These are phyloP conservation scores for Auricularia sp. DNA, from an alignment of 768 basidiomycete genomes.

Conservation along the genomic window DNA sequence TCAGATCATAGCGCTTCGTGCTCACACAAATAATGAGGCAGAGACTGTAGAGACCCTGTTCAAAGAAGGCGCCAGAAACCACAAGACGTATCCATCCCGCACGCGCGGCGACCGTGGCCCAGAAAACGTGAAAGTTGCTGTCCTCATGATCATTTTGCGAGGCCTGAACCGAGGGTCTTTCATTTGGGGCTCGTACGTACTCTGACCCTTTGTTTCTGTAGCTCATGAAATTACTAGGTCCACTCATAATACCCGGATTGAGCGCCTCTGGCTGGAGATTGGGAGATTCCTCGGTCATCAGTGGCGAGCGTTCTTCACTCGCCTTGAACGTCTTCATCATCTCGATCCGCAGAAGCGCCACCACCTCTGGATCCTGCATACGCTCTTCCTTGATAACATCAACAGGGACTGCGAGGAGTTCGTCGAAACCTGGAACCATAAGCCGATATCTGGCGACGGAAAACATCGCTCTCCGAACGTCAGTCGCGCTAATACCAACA, in stretches of 20 bases:
- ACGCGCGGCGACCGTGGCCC: slow-evolving; percentile 20
- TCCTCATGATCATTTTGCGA: slow-evolving; percentile 15
- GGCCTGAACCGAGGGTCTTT: slow-evolving; percentile 17
- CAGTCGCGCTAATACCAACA: neutral
- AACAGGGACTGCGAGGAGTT: slow-evolving; percentile 13
- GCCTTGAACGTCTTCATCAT: slow-evolving; percentile 8
- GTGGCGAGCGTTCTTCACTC: no score
- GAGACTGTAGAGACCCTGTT: slow-evolving; percentile 14
- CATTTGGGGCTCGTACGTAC: slow-evolving; percentile 17
- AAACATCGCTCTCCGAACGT: slow-evolving; percentile 18
- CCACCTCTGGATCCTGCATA: slow-evolving; percentile 13
- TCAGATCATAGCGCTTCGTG: slow-evolving; percentile 8
- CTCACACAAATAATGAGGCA: slow-evolving; percentile 13
- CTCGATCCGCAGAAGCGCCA: slow-evolving; percentile 7
- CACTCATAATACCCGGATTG: slow-evolving; percentile 19
- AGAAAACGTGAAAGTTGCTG: slow-evolving; percentile 20
- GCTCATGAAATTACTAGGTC: slow-evolving; percentile 9
- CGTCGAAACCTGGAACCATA: slow-evolving; percentile 12
- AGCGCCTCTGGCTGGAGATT: slow-evolving; percentile 18
- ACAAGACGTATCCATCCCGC: slow-evolving; percentile 15
- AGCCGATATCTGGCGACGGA: slow-evolving; percentile 11
- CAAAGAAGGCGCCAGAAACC: slow-evolving; percentile 2
- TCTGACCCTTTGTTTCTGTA: neutral
- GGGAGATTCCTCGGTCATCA: neutral
- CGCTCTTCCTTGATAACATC: slow-evolving; percentile 12